phyloP scores from a whole-genome alignment of 2,329 filamentous ascomycete species.

The Aureobasidium vineae region DNA sequence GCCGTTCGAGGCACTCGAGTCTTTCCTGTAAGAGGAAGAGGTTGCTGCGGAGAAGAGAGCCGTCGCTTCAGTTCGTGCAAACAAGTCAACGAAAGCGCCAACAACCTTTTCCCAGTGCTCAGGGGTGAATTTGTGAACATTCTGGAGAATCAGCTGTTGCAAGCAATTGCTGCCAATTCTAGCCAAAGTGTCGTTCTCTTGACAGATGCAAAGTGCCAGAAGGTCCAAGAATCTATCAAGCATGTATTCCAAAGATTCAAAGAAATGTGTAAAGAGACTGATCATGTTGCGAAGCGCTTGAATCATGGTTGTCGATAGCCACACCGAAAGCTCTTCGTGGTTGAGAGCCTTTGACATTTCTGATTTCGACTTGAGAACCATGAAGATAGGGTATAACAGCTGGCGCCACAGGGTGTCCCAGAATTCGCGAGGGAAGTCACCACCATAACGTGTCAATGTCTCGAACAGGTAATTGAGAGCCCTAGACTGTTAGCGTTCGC shows the following conservation, averaged over 20 bases:
- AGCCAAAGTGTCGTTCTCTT: constrained; percentile 98
- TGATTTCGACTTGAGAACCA: constrained; percentile 92
- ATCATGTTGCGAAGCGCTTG: constrained; percentile 98
- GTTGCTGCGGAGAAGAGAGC: constrained; percentile 87
- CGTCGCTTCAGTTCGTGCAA: constrained; percentile 89
- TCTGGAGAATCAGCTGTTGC: constrained; percentile 93
- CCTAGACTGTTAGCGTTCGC: constrained; percentile 35
- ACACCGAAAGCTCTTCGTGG: constrained; percentile 95
- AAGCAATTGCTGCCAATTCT: constrained; percentile 97
- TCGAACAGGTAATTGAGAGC: constrained; percentile 98
- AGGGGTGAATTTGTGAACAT: constrained; percentile 84
- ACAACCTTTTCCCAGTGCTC: constrained; percentile 95
- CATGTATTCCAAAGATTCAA: constrained; percentile 95
- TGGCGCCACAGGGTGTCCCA: constrained; percentile 99
- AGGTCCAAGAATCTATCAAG: constrained; percentile 95
- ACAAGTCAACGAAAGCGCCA: constrained; percentile 91
- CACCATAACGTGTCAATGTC: constrained; percentile 82
- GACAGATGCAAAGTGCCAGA: constrained; percentile 92
- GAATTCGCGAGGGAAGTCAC: constrained; percentile 88
- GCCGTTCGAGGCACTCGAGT: constrained; percentile 27
- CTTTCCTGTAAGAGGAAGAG: constrained; percentile 43
- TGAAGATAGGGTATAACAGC: constrained; percentile 95
- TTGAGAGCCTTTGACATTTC: constrained; percentile 95
- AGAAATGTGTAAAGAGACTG: constrained; percentile 97
- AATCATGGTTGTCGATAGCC: constrained; percentile 99